Conservation (phyloP, 768 basidiomycete genomes). For the Dioszegia aurantiaca region DNA sequence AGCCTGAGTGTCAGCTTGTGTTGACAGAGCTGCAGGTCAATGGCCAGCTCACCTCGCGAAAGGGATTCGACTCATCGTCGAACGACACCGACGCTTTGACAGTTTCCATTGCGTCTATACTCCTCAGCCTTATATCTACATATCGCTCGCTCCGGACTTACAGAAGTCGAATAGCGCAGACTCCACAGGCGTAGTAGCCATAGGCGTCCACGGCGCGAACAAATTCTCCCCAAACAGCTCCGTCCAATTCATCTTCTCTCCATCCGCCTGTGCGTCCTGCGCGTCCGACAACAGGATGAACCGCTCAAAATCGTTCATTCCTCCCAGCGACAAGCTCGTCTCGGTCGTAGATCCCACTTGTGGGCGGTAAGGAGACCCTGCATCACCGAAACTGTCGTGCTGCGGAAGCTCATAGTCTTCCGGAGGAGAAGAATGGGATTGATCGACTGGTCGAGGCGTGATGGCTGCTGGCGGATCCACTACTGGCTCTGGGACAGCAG, state of each 20-base stretch:
- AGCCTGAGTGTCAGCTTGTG: background rate
- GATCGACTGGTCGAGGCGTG: too few species aligned
- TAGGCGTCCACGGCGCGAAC: constrained; percentile 5
- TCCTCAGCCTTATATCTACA: background rate
- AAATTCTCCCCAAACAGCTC: constrained; percentile 2
- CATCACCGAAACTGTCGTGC: too few species aligned
- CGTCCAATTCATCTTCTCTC: background rate
- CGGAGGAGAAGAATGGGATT: too few species aligned
- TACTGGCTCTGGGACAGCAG: background rate
- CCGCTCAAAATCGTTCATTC: constrained; percentile 7
- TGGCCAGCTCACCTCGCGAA: background rate
- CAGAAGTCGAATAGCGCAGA: constrained; percentile 9
- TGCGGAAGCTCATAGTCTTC: too few species aligned
- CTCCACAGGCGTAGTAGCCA: constrained; percentile 7
- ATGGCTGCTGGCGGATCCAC: background rate
- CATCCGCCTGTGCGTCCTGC: background rate
- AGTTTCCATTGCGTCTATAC: constrained; percentile 3
- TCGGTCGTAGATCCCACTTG: too few species aligned
- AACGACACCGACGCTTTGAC: constrained; percentile 13
- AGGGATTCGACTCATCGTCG: constrained; percentile 7
- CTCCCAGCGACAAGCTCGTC: too few species aligned
- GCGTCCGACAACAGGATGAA: background rate
- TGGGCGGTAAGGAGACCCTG: too few species aligned
- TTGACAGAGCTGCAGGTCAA: too few species aligned
- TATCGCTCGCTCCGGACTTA: background rate